These are phyloP conservation scores for Moricandia arvensis DNA, from an alignment of 345 rosid species.

Conservation along the genomic window DNA sequence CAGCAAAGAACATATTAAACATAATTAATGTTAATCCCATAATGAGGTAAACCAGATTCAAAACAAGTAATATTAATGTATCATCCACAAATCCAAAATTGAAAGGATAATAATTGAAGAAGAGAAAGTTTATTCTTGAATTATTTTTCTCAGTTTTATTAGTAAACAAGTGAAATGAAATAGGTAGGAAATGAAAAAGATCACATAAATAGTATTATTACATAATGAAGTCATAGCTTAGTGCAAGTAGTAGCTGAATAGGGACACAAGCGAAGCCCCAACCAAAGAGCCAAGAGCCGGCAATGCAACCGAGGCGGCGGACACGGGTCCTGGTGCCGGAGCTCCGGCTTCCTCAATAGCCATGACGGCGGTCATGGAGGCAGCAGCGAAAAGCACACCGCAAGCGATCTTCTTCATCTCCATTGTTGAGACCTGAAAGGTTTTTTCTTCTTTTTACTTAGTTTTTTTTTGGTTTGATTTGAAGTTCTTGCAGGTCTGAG, in stretches of 20 bases:
- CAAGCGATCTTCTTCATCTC: conserved; percentile 68
- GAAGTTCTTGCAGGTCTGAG: conserved; percentile 41
- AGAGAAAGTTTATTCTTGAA: conserved; percentile 19
- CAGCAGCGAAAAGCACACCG: conserved; percentile 50
- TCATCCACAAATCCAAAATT: not conserved
- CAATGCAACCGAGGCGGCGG: conserved; percentile 34
- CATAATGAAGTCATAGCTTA: conserved; percentile 31
- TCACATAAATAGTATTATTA: conserved; percentile 26
- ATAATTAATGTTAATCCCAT: not conserved
- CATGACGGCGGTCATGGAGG: conserved; percentile 51
- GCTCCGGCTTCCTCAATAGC: conserved; percentile 44
- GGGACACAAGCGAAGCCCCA: conserved; percentile 42
- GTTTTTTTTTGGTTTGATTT: conserved; percentile 5
- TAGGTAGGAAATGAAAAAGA: conserved; percentile 26
- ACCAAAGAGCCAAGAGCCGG: conserved; percentile 53
- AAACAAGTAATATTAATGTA: not conserved
- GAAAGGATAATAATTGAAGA: not conserved
- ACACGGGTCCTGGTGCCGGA: conserved; percentile 41
- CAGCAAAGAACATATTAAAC: not conserved
- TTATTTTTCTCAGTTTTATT: conserved; percentile 28
- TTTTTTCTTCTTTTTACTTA: conserved; percentile 22
- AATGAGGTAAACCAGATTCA: not conserved
- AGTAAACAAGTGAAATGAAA: conserved; percentile 32
- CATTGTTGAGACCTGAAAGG: conserved; percentile 46
- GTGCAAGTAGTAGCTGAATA: conserved; percentile 41